phyloP scores from a whole-genome alignment of 805 yeast species.

The Yarrowia sp. region DNA sequence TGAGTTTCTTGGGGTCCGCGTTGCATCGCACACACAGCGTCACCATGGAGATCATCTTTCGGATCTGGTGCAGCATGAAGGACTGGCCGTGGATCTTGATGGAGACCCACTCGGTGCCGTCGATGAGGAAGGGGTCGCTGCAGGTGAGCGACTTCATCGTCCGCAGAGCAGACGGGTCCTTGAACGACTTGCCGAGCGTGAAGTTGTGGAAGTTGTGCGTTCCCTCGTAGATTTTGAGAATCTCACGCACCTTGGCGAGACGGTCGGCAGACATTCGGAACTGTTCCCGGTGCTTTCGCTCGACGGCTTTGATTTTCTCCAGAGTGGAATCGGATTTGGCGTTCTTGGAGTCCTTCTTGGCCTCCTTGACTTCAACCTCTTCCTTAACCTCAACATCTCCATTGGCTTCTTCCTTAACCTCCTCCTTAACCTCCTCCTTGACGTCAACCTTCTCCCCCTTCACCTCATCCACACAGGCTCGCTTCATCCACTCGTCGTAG shows the following conservation, averaged over 20 bases:
- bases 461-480: constrained; percentile 47
- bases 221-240: constrained; percentile 78
- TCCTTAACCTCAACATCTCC: constrained; percentile 8
- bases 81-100: constrained; percentile 98
- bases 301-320: constrained; percentile 49
- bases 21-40: constrained; percentile 76
- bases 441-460: constrained; percentile 5
- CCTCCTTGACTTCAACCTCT: constrained; percentile 7
- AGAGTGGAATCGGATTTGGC: background rate
- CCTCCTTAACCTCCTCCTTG: constrained; percentile 28
- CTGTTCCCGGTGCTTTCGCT: constrained; percentile 68
- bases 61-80: constrained; percentile 96
- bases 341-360: background rate
- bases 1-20: constrained; percentile 80
- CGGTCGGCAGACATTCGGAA: constrained; percentile 72
- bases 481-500: constrained; percentile 41
- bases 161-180: constrained; percentile 84
- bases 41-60: constrained; percentile 98
- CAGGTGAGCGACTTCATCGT: constrained; percentile 81
- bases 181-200: constrained; percentile 79
- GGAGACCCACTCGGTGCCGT: constrained; percentile 95
- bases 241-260: constrained; percentile 66
- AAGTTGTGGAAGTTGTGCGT: constrained; percentile 92
- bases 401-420: background rate
- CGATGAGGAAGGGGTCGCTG: constrained; percentile 87